phyloP scores from a whole-genome alignment of 805 yeast species.

The Wickerhamiella bombiphila region DNA sequence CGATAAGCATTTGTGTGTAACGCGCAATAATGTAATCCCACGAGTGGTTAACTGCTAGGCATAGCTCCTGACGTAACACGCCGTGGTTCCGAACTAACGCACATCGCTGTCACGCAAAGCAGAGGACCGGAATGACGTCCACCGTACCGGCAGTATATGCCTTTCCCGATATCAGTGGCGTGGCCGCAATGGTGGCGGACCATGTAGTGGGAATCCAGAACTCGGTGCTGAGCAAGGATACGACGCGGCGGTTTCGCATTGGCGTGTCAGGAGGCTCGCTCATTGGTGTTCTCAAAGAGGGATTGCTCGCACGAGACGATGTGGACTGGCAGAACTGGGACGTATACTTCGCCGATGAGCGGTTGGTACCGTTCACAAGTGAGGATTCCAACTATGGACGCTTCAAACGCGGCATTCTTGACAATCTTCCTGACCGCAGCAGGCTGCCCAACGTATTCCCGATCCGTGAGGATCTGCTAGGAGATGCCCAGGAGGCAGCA shows the following conservation, averaged over 20 bases:
- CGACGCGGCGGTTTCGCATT: constrained; percentile 57
- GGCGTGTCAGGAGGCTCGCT: constrained; percentile 91
- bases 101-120: neutral
- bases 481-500: constrained; percentile 67
- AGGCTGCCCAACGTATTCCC: constrained; percentile 62
- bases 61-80: neutral
- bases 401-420: constrained; percentile 70
- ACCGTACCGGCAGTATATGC: constrained; percentile 89
- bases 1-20: no score
- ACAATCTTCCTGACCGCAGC: constrained; percentile 38
- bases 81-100: no score
- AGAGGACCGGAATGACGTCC: constrained; percentile 48
- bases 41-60: no score
- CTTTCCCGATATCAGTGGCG: constrained; percentile 76
- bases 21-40: no score
- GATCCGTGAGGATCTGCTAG: constrained; percentile 58
- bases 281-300: constrained; percentile 73
- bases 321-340: constrained; percentile 93
- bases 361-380: constrained; percentile 76
- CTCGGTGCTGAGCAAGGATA: constrained; percentile 32
- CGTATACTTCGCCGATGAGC: constrained; percentile 89
- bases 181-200: constrained; percentile 95
- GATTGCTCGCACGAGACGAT: constrained; percentile 58
- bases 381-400: constrained; percentile 82
- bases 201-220: constrained; percentile 85